Evolutionary conservation across 2,329 filamentous ascomycete genomes (phyloP).

Genomic region (Xylariaceae sp.): DNA sequence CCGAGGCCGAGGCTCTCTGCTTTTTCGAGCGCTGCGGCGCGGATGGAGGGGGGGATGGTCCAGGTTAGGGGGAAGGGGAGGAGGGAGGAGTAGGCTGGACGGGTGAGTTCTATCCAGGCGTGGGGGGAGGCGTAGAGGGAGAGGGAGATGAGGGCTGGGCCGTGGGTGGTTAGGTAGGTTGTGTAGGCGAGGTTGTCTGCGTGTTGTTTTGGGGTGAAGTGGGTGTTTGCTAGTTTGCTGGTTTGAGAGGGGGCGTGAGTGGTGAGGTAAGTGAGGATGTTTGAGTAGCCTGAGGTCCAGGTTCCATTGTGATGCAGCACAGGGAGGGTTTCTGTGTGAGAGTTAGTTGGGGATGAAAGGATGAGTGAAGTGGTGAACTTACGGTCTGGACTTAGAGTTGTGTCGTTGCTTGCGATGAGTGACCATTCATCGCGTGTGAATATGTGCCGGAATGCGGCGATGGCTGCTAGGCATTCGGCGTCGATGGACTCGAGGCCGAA

Average conservation of each 20-base stretch:
- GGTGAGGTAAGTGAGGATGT: constrained; percentile 39
- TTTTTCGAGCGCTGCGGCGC: constrained; percentile 62
- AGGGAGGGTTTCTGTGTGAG: constrained; percentile 47
- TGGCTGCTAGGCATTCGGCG: constrained; percentile 77
- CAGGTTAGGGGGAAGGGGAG: constrained; percentile 86
- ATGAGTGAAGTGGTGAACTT: constrained; percentile 35
- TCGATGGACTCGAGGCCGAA: constrained; percentile 89
- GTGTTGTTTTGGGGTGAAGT: constrained; percentile 36
- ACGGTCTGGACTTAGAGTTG: constrained; percentile 66
- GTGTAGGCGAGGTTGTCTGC: constrained; percentile 51
- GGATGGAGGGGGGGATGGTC: constrained; percentile 69
- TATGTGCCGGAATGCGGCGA: constrained; percentile 67
- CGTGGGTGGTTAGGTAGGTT: constrained; percentile 68
- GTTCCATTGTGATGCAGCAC: constrained; percentile 46
- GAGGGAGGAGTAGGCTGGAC: constrained; percentile 73
- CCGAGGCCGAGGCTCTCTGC: constrained; percentile 67
- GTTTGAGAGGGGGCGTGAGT: constrained; percentile 30
- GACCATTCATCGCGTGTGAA: constrained; percentile 59
- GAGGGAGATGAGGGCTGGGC: constrained; percentile 74
- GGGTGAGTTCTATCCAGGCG: constrained; percentile 74
- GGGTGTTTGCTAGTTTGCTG: constrained; percentile 30
- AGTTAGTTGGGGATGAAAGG: constrained; percentile 25
- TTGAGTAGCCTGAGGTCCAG: constrained; percentile 56
- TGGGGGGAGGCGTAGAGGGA: constrained; percentile 85
- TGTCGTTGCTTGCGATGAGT: constrained; percentile 68